phyloP scores from a whole-genome alignment of 495 filamentous ascomycete genomes.

The Haplographium delicatum region DNA sequence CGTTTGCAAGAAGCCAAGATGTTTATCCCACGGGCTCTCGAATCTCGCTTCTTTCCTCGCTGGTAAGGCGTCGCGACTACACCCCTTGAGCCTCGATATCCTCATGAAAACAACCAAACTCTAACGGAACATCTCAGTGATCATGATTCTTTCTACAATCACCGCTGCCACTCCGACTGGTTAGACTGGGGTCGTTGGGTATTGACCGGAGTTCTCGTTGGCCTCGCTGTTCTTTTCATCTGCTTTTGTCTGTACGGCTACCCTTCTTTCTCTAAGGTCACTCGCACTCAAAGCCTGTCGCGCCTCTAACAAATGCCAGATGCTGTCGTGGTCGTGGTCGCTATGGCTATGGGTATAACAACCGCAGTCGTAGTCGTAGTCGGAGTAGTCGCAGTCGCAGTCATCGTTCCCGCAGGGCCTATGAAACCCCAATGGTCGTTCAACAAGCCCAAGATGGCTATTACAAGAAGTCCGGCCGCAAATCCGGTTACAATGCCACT shows the following conservation, averaged over 20 bases:
- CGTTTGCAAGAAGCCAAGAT: background rate
- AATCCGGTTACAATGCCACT: background rate
- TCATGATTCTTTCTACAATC: background rate
- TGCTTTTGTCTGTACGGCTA: constrained; percentile 5
- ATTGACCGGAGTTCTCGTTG: constrained; percentile 9
- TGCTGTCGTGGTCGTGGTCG: constrained; percentile 4
- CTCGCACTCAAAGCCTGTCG: background rate
- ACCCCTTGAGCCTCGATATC: too few relatives aligned
- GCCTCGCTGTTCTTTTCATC: constrained; percentile 2
- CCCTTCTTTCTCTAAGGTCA: background rate
- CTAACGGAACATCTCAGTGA: too few relatives aligned
- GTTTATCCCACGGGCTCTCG: background rate
- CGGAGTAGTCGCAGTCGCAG: too few relatives aligned
- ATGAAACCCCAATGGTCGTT: too few relatives aligned
- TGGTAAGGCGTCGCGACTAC: background rate
- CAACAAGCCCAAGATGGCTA: too few relatives aligned
- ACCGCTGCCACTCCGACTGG: constrained; percentile 8
- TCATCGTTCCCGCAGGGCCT: too few relatives aligned
- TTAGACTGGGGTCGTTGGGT: constrained; percentile 15
- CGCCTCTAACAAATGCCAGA: background rate
- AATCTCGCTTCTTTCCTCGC: background rate
- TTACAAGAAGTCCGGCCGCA: too few relatives aligned
- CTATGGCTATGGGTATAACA: background rate
- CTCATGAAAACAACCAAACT: too few relatives aligned
- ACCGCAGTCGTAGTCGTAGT: too few relatives aligned